Base-by-base conservation (phyloP, 768 basidiomycete genomes). In the Exidia glandulosa region DNA sequence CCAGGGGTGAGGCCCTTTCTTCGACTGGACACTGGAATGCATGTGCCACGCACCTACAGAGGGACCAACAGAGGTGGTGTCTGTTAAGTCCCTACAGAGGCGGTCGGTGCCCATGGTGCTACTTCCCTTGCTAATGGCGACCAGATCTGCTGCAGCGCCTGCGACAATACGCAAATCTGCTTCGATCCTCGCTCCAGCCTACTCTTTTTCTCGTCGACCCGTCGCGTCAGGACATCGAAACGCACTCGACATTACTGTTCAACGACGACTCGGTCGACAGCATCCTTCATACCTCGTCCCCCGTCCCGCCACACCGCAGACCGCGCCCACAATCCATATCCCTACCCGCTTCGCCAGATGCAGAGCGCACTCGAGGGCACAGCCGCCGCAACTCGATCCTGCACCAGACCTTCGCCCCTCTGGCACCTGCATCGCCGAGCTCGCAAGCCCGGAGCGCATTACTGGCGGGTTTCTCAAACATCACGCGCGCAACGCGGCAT, bases 201-300 rank as follows among this genome's bases (percentile, higher is more conserved):
- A 81, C 86, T 1, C 73, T 98, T 3, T 98, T 87, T 75, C 81
- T 99, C 50, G 78, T 98, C 57, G 95, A 99, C 70, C 96, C 96
- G 0, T 93, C 90, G 47, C 80, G 87, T 57, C 80, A 85, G n/a
- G 96, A 99, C 72, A 82, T 94, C 37, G 95, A 98, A 64, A 81
- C 89, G 0, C 95, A 98, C 69, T 87, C 90, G 19, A 90, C 81
- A 19, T 85, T 88, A 63, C 71, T 93, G 34, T 94, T 93, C 64
- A 81, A 81, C 2, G 92, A 94, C 65, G 87, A 88, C 65, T 91
- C 89, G 4, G 87, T 94, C 7, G 91, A 94, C 64, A 86, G 89
- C 65, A 92, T 94, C 56, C 79, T 93, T 54, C 86, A 82, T 0
- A 85, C 87, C 60, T 88, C 89, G 2, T 92, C 90, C 4, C 89